Percentiles rank a stretch among this genome's conserved stretches.
Conservation (phyloP, 2,329 filamentous ascomycete species). For the Ustilaginoidea virens region DNA sequence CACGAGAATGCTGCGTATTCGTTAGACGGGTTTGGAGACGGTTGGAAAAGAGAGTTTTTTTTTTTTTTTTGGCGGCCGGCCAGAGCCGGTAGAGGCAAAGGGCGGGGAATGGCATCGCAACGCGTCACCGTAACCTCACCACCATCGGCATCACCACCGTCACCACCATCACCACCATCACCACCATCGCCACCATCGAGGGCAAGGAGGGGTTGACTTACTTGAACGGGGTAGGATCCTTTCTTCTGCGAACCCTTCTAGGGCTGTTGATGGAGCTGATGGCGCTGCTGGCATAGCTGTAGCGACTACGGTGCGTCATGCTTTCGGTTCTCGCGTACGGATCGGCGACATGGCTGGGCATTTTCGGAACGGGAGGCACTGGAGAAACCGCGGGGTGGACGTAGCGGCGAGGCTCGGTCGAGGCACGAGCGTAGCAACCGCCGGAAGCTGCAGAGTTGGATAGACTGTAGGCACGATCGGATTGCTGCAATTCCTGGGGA, state of each 20-base stretch:
- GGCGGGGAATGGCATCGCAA: neutral
- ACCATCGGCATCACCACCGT: no score
- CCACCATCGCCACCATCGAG: neutral
- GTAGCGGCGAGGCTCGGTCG: constrained; percentile 27
- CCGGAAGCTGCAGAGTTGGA: constrained; percentile 28
- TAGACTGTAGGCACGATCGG: constrained; percentile 46
- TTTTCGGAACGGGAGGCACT: constrained; percentile 43
- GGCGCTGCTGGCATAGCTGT: constrained; percentile 88
- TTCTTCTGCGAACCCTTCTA: constrained; percentile 78
- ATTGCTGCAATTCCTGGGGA: constrained; percentile 36
- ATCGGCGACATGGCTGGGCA: constrained; percentile 53
- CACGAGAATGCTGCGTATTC: constrained; percentile 57
- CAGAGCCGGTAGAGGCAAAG: no score
- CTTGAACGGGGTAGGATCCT: constrained; percentile 98
- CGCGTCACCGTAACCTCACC: no score
- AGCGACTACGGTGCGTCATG: constrained; percentile 91
- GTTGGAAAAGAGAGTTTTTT: neutral
- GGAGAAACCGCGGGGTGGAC: constrained; percentile 29
- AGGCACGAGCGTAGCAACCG: constrained; percentile 2
- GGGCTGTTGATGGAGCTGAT: constrained; percentile 88
- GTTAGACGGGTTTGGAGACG: neutral
- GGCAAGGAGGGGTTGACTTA: constrained; percentile 36
- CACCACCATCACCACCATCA: no score
- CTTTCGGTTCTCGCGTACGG: constrained; percentile 77
- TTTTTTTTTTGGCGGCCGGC: no score